Conservation (phyloP, 2,329 filamentous ascomycete species). For the Ramichloridium luteum region DNA sequence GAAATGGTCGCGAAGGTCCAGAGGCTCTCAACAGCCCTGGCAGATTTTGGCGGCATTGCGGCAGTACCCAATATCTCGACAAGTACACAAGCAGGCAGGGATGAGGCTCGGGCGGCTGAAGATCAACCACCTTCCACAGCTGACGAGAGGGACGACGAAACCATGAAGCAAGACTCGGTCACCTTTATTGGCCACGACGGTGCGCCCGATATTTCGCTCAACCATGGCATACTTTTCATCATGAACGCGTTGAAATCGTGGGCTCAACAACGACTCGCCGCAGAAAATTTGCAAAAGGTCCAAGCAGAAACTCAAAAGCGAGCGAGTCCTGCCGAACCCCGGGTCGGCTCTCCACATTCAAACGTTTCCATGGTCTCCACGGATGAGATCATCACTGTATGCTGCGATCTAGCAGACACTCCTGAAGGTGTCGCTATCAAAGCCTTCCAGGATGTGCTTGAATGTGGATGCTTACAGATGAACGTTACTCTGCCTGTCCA, state of each 20-base stretch:
- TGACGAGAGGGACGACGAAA: no score
- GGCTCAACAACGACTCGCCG: conserved; percentile 20
- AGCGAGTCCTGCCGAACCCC: conserved; percentile 16
- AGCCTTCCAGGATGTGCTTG: conserved; percentile 21
- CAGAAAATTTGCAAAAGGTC: conserved; percentile 12
- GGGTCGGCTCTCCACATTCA: no score
- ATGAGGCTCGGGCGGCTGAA: no score
- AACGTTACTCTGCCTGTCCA: conserved; percentile 16
- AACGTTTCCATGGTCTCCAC: conserved; percentile 6
- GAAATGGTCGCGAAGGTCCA: conserved; percentile 19
- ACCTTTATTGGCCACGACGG: no score
- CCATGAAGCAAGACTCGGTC: no score
- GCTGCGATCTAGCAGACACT: conserved; percentile 13
- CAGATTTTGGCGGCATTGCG: conserved; percentile 19
- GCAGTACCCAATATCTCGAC: conserved; percentile 7
- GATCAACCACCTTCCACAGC: no score
- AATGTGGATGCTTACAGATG: conserved; percentile 21
- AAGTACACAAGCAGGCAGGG: no score
- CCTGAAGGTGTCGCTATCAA: conserved; percentile 21
- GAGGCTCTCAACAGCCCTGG: conserved; percentile 16
- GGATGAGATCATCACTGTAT: conserved; percentile 15
- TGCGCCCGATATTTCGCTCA: conserved; percentile 16
- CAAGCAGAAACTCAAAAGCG: conserved; percentile 11
- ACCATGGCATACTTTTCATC: conserved; percentile 24
- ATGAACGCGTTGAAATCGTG: conserved; percentile 24